Evolutionary conservation across 2,329 filamentous ascomycete species (phyloP).

Genomic region (Monosporascus sp.): DNA sequence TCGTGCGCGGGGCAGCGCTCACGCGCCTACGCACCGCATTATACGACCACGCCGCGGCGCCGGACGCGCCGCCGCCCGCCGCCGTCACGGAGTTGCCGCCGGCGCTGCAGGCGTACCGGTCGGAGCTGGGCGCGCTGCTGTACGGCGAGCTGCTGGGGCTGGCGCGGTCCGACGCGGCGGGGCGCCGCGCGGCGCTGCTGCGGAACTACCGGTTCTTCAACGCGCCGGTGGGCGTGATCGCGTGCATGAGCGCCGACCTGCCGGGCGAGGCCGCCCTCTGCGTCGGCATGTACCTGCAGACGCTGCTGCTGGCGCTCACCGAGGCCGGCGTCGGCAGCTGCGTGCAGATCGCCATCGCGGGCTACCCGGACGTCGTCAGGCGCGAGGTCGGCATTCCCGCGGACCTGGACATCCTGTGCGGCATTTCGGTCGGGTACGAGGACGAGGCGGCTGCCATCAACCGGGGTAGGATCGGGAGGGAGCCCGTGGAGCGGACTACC

Average conservation of each 20-base stretch:
- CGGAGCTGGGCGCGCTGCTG: conserved; percentile 8
- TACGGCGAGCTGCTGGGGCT: conserved; percentile 14
- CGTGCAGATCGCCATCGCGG: conserved; percentile 10
- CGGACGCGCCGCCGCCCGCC: conserved; percentile 1
- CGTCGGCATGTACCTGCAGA: conserved; percentile 16
- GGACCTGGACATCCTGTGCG: conserved; percentile 9
- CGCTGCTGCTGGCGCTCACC: conserved; percentile 10
- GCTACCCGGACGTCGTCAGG: conserved; percentile 9
- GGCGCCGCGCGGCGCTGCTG: conserved; percentile 7
- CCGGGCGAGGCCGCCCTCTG: conserved; percentile 5
- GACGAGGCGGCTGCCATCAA: conserved; percentile 8
- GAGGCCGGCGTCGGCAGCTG: conserved; percentile 9
- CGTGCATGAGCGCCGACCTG: conserved; percentile 13
- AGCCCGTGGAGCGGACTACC: conserved; percentile 4
- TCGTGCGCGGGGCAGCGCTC: conserved; percentile 6
- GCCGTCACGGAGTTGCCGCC: background rate
- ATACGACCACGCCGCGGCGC: background rate
- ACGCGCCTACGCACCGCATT: conserved; percentile 5
- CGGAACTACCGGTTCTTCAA: conserved; percentile 19
- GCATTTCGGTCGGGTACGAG: conserved; percentile 12
- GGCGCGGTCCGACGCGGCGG: conserved; percentile 9
- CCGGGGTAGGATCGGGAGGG: background rate
- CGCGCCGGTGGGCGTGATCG: conserved; percentile 11
- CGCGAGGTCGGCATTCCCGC: conserved; percentile 7
- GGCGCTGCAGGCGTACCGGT: conserved; percentile 5